Conservation (phyloP, 805 yeast genomes). For the Yarrowia phangngaensis region DNA sequence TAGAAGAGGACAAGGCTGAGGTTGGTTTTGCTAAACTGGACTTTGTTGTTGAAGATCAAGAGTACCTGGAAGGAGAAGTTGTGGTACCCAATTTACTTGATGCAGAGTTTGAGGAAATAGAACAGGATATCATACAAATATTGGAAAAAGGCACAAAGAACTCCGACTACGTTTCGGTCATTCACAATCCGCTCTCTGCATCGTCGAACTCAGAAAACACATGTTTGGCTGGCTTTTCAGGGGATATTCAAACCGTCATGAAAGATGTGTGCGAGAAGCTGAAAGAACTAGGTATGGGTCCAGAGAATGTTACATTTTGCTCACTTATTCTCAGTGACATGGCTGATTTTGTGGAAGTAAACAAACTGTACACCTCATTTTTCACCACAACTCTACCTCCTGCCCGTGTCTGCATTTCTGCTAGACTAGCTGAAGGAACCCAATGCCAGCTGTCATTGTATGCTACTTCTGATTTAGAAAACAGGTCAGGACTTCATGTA, state of each 20-base stretch:
- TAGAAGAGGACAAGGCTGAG: constrained; percentile 28
- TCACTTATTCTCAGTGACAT: constrained; percentile 62
- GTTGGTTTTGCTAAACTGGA: constrained; percentile 28
- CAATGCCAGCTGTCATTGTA: constrained; percentile 58
- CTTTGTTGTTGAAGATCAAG: not conserved
- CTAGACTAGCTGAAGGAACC: constrained; percentile 46
- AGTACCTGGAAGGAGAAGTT: constrained; percentile 29
- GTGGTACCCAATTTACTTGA: constrained; percentile 1
- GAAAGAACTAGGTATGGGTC: not conserved
- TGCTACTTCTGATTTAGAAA: constrained; percentile 35
- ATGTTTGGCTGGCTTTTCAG: constrained; percentile 1
- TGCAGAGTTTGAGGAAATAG: not conserved
- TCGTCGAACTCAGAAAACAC: not conserved
- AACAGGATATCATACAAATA: not conserved
- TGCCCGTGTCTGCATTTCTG: constrained; percentile 77
- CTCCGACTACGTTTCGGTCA: too few relatives aligned
- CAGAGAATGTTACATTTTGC: constrained; percentile 52
- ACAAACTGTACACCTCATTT: constrained; percentile 60
- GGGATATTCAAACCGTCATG: constrained; percentile 6
- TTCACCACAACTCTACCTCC: constrained; percentile 65
- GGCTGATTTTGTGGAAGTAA: constrained; percentile 59
- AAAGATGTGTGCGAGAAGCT: not conserved
- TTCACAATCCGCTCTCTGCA: not conserved
- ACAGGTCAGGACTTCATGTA: constrained; percentile 74
- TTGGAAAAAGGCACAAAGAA: not conserved